phyloP scores from a whole-genome alignment of 2,329 filamentous ascomycete species.

The Colletotrichum camelliae region DNA sequence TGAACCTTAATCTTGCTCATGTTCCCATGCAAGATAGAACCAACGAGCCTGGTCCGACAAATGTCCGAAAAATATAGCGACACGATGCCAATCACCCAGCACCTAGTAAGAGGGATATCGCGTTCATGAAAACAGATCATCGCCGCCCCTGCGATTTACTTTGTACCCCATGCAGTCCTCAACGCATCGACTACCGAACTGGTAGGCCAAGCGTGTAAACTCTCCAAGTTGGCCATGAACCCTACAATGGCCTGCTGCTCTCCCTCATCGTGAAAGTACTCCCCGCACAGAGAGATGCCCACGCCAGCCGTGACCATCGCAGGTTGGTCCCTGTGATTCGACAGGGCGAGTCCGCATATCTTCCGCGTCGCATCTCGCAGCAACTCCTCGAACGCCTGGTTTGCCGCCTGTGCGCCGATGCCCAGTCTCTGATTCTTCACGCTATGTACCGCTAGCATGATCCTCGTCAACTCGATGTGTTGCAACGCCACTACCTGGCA shows the following conservation, averaged over 20 bases:
- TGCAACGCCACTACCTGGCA: neutral
- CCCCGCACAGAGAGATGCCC: conserved; percentile 54
- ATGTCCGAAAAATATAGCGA: neutral
- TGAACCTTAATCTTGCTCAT: neutral
- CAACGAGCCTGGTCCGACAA: neutral
- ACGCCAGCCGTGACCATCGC: conserved; percentile 61
- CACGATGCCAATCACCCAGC: neutral
- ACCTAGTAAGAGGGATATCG: neutral
- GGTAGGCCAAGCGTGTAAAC: conserved; percentile 57
- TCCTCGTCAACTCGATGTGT: conserved; percentile 31
- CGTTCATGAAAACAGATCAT: neutral
- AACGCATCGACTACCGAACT: conserved; percentile 49
- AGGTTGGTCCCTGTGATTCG: conserved; percentile 60
- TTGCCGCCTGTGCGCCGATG: conserved; percentile 31
- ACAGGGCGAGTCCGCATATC: conserved; percentile 63
- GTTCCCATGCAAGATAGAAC: neutral
- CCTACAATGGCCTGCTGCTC: conserved; percentile 54
- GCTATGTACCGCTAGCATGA: conserved; percentile 64
- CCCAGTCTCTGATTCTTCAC: conserved; percentile 48
- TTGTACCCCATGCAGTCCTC: conserved; percentile 50
- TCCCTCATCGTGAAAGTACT: conserved; percentile 47
- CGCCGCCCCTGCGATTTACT: neutral
- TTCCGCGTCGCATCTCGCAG: conserved; percentile 53
- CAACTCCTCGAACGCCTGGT: conserved; percentile 38
- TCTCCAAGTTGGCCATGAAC: conserved; percentile 51